A percentile compares a stretch with the other conserved stretches of the same genome.
Conservation (phyloP, 2,329 filamentous ascomycete species). For the Neophaeococcomyces aloes region DNA sequence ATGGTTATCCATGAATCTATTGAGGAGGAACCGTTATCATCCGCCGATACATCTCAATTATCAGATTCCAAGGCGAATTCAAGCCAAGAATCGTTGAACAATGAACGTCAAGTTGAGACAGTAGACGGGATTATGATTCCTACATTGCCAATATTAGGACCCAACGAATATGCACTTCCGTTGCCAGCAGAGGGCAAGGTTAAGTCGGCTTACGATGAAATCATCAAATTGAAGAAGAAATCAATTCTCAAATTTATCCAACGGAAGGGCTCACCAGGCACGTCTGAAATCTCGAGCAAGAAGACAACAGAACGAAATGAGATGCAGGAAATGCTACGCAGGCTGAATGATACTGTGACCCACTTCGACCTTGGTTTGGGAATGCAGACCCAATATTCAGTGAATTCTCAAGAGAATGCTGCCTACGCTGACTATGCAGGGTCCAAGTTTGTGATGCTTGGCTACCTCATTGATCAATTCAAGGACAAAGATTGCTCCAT, state of each 20-base stretch:
- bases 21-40: conserved; percentile 17
- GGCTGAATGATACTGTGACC: conserved; percentile 33
- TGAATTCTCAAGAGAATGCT: conserved; percentile 30
- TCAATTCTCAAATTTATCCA: conserved; percentile 20
- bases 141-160: conserved; percentile 17
- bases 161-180: conserved; percentile 17
- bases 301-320: conserved; percentile 21
- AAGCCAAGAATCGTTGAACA: conserved; percentile 21
- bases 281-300: conserved; percentile 14
- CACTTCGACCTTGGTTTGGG: conserved; percentile 37
- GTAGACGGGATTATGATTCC: conserved; percentile 17
- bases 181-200: conserved; percentile 21
- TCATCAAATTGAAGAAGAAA: conserved; percentile 19
- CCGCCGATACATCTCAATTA: conserved; percentile 9
- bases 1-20: conserved; percentile 21
- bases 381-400: conserved; percentile 27
- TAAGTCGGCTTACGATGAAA: conserved; percentile 20
- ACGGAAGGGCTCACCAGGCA: conserved; percentile 16
- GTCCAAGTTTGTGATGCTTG: conserved; percentile 36
- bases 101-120: conserved; percentile 16
- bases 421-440: conserved; percentile 39
- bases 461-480: conserved; percentile 31
- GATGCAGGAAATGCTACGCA: conserved; percentile 27
- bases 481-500: conserved; percentile 29
- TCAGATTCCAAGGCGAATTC: conserved; percentile 19